Evolutionary conservation across 176 grass and related monocot species (phyloP).

Genomic region (Avena insularis): DNA sequence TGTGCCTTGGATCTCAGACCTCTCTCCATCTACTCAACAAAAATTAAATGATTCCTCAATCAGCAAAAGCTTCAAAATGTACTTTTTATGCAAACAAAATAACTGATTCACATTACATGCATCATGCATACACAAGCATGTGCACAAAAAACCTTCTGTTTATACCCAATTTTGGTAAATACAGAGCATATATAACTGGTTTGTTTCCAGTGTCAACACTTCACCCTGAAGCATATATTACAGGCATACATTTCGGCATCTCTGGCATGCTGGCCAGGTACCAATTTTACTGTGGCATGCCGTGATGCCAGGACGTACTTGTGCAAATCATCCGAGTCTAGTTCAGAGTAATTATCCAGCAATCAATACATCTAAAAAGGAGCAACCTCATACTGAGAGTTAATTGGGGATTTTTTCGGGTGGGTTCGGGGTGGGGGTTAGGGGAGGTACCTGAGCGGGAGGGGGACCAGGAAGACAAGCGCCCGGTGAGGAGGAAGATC

Average conservation of each 20-base stretch:
- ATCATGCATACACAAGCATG: background rate
- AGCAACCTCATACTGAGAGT: background rate
- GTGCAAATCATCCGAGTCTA: background rate
- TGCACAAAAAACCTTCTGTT: background rate
- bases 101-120: background rate
- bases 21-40: conserved; percentile 9
- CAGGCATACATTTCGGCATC: background rate
- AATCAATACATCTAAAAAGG: background rate
- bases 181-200: background rate
- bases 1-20: background rate
- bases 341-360: background rate
- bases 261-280: background rate
- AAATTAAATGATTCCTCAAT: background rate
- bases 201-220: background rate
- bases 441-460: background rate
- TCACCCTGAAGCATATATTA: background rate
- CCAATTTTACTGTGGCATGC: background rate
- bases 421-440: background rate
- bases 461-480: background rate
- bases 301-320: no score
- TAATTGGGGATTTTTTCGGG: background rate
- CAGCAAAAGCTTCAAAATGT: background rate
- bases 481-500: background rate
- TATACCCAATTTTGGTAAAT: background rate
- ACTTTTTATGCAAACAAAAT: background rate